Conservation (phyloP, 371 early-diverging fungal species). For the Apophysomyces elegans region DNA sequence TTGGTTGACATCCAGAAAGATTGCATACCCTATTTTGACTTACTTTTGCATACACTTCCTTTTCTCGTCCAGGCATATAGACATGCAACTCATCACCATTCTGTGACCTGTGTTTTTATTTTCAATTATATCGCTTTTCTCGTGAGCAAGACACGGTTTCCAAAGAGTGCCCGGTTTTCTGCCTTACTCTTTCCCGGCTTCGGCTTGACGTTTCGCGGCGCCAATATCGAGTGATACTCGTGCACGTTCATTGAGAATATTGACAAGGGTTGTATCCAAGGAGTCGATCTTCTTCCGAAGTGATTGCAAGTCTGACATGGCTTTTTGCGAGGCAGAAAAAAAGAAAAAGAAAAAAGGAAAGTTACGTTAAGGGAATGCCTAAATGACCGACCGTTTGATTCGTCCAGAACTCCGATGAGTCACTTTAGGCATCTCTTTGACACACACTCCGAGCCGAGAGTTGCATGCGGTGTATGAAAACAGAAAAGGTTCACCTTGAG, state of each 20-base stretch:
- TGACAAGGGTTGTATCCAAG: constrained; percentile 78
- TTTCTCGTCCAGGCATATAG: constrained; percentile 71
- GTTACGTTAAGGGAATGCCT: too few species aligned
- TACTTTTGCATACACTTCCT: constrained; percentile 70
- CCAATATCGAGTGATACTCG: constrained; percentile 85
- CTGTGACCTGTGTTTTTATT: constrained; percentile 22
- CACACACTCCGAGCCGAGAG: too few species aligned
- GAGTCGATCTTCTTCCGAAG: constrained; percentile 75
- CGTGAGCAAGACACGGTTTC: constrained; percentile 14
- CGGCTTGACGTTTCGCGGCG: constrained; percentile 63
- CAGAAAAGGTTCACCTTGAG: too few species aligned
- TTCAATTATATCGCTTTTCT: background rate
- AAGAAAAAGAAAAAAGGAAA: too few species aligned
- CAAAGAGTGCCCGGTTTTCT: background rate
- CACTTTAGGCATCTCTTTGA: too few species aligned
- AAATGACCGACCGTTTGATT: background rate
- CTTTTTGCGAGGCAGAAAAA: too few species aligned
- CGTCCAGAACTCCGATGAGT: background rate
- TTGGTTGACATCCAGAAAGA: too few species aligned
- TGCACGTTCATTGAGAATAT: constrained; percentile 87
- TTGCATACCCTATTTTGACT: too few species aligned
- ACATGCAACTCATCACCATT: constrained; percentile 52
- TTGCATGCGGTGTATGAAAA: too few species aligned
- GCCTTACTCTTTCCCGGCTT: constrained; percentile 24
- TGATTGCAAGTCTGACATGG: constrained; percentile 49